Base-by-base conservation (phyloP, 2,329 filamentous ascomycete genomes). In the Trichocomaceae sp. region DNA sequence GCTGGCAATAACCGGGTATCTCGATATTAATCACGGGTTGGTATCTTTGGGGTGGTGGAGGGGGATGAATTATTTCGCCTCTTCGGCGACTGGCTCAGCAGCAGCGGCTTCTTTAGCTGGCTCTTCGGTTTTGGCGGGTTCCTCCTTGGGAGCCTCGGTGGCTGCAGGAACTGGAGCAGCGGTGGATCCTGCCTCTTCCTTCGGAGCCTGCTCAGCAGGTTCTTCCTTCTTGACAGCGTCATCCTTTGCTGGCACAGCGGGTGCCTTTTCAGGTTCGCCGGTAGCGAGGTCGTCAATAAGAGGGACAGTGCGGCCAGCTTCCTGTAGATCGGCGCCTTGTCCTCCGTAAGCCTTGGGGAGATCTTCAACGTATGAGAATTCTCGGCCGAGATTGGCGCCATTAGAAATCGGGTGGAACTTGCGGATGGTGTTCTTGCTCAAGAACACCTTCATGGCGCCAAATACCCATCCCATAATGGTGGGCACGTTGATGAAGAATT, bases 401-500 rank as follows among this genome's bases (percentile, higher is more conserved):
- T 87, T 88, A 59, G 80, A 79, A 75, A 91, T 83, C 46, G 87
- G 87, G 65, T 89, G 86, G 73, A 90, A 89, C 69, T 90, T 90
- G 75, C 85, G 85, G 61, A 87, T 79, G 0, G 87, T 90, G 65
- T 86, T 85, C 49, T 83, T 78, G 29, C 85, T 83, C 44, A 90
- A 76, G 69, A 91, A 86, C 17, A 88, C 72, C 76, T 90, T 90
- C 76, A 90, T 85, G 52, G 85, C 79, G 19, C 78, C 76, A 69
- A 87, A 90, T 68, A 90, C 81, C 79, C 91, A 96, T 55, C 89
- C 88, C 91, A 96, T 96, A 64, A 96, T 79, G 54, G 85, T 73
- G 0, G 92, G 92, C 5, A 96, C 89, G 65, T 96, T 96, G 74
- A 96, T 87, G 68, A 96, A 96, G 79, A 91, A 96, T 78, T 96